These are phyloP conservation scores for Xylaria sp. DNA, from an alignment of 495 filamentous ascomycete species.

Conservation along the genomic window DNA sequence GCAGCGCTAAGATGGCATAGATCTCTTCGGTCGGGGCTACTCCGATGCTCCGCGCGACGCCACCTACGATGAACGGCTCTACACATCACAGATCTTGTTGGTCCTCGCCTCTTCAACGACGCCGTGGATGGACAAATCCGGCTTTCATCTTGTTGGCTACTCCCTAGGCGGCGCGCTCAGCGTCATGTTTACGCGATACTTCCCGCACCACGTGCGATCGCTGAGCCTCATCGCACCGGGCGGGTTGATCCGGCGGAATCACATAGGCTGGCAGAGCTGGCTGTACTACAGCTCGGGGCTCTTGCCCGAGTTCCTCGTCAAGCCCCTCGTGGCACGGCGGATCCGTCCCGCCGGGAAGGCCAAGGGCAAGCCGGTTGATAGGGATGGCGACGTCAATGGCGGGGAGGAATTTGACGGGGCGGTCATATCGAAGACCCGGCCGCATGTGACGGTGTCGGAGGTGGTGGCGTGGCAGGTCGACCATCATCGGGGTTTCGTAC, in stretches of 20 bases:
- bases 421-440: slow-evolving; percentile 46
- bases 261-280: slow-evolving; percentile 64
- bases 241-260: slow-evolving; percentile 72
- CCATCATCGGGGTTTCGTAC: slow-evolving; percentile 60
- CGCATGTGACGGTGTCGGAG: slow-evolving; percentile 43
- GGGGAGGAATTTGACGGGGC: slow-evolving; percentile 50
- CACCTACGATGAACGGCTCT: slow-evolving; percentile 77
- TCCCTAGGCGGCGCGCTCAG: slow-evolving; percentile 83
- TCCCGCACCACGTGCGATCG: slow-evolving; percentile 69
- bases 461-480: slow-evolving; percentile 61
- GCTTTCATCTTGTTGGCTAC: slow-evolving; percentile 81
- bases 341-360: slow-evolving; percentile 47
- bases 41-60: slow-evolving; percentile 71
- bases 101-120: slow-evolving; percentile 72
- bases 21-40: slow-evolving; percentile 82
- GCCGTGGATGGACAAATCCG: slow-evolving; percentile 66
- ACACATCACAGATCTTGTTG: slow-evolving; percentile 74
- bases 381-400: slow-evolving; percentile 45
- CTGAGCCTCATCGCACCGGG: slow-evolving; percentile 78
- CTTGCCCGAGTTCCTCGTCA: slow-evolving; percentile 64
- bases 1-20: slow-evolving; percentile 36
- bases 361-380: slow-evolving; percentile 26
- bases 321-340: slow-evolving; percentile 60
- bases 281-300: slow-evolving; percentile 67
- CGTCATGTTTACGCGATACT: slow-evolving; percentile 73